Percentiles rank a stretch among this genome's conserved stretches.
phyloP scores from a whole-genome alignment of 805 yeast species.

The Candida orba region DNA sequence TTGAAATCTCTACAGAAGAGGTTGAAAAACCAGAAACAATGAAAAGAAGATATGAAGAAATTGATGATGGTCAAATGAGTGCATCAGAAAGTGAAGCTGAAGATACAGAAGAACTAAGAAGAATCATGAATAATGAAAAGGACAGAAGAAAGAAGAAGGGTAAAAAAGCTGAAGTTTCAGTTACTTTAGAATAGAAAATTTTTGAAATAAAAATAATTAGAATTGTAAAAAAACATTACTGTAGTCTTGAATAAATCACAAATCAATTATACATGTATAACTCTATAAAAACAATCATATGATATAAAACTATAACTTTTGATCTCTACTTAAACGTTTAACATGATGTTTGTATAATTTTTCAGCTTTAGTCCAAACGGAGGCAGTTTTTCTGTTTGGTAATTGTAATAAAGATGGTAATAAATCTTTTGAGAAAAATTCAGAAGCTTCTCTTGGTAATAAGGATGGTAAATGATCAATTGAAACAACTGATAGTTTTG shows the following conservation, averaged over 20 bases:
- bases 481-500: slow-evolving; percentile 84
- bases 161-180: slow-evolving; percentile 40
- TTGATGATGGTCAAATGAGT: slow-evolving; percentile 32
- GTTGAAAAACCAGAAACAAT: slow-evolving; percentile 68
- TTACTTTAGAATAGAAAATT: slow-evolving; percentile 51
- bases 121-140: slow-evolving; percentile 36
- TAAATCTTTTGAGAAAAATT: slow-evolving; percentile 79
- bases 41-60: slow-evolving; percentile 45
- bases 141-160: slow-evolving; percentile 30
- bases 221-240: too few species aligned
- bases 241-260: too few species aligned
- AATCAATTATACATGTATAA: too few species aligned
- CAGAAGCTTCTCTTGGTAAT: slow-evolving; percentile 96
- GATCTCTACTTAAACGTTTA: slow-evolving; percentile 50
- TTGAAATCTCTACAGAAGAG: slow-evolving; percentile 65
- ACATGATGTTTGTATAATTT: slow-evolving; percentile 79
- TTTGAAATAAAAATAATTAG: too few species aligned
- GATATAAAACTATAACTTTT: slow-evolving; percentile 28
- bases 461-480: slow-evolving; percentile 95
- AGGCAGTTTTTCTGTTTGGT: slow-evolving; percentile 73
- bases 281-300: neutral
- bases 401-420: slow-evolving; percentile 83
- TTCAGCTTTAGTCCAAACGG: slow-evolving; percentile 91
- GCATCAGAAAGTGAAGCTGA: slow-evolving; percentile 70
- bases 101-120: slow-evolving; percentile 59